Evolutionary conservation across 208 protist genomes (phyloP).

Genomic region (Trypanosoma boissoni): DNA sequence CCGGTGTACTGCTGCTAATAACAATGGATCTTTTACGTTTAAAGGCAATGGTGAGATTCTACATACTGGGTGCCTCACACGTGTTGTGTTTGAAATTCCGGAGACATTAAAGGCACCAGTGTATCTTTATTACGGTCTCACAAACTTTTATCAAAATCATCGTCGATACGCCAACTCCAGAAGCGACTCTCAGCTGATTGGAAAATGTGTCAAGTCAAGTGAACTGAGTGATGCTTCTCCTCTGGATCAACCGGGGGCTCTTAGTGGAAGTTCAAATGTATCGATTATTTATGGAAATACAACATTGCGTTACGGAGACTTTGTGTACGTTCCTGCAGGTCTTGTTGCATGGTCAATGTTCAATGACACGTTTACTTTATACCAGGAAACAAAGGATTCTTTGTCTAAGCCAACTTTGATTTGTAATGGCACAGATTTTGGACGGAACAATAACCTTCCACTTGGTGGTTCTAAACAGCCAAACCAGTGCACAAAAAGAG

Average conservation of each 20-base stretch:
- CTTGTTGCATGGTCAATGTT: slow-evolving; percentile 97
- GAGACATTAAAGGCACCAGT: slow-evolving; percentile 84
- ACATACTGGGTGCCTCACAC: slow-evolving; percentile 55
- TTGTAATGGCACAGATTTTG: slow-evolving; percentile 84
- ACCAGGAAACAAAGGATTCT: slow-evolving; percentile 4
- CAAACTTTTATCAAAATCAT: slow-evolving; percentile 99
- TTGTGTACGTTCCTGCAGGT: slow-evolving; percentile 94
- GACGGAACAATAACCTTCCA: slow-evolving; percentile 51
- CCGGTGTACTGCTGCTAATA: slow-evolving; percentile 37
- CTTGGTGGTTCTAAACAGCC: slow-evolving; percentile 25
- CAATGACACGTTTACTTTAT: slow-evolving; percentile 94
- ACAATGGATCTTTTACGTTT: slow-evolving; percentile 47
- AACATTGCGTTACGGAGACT: slow-evolving; percentile 43
- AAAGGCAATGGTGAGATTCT: slow-evolving; percentile 37
- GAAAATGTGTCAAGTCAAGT: slow-evolving; percentile 18
- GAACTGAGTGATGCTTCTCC: slow-evolving; percentile 43
- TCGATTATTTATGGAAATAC: slow-evolving; percentile 13
- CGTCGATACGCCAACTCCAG: slow-evolving; percentile 88
- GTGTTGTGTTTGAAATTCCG: slow-evolving; percentile 53
- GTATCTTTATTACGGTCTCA: slow-evolving; percentile 97
- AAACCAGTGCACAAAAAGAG: slow-evolving; percentile 80
- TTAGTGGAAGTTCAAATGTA: slow-evolving; percentile 27
- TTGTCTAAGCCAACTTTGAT: slow-evolving; percentile 32
- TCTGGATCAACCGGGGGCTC: slow-evolving; percentile 52
- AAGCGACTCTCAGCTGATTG: slow-evolving; percentile 72